A percentile compares a stretch with the other conserved stretches of the same genome.
These are phyloP conservation scores for Gossypium gossypioides DNA, from an alignment of 441 rosid species.

Conservation along the genomic window DNA sequence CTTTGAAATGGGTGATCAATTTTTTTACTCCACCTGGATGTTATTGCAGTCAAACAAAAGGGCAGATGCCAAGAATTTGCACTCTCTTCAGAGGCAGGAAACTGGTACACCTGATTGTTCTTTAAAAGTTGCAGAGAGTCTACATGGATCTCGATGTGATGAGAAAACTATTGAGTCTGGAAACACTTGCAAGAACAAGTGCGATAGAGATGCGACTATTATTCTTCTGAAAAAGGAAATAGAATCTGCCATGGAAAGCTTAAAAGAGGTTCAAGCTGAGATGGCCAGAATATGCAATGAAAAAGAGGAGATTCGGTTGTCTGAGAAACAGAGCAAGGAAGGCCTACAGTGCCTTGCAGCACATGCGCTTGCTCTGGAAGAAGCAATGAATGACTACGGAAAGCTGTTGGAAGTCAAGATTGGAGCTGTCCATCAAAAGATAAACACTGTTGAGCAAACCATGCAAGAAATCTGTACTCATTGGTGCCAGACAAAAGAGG, in stretches of 20 bases:
- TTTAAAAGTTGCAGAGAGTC: conserved; percentile 26
- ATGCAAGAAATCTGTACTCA: conserved; percentile 34
- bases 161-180: conserved; percentile 23
- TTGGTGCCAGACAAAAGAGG: conserved; percentile 56
- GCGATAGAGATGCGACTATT: conserved; percentile 48
- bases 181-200: conserved; percentile 22
- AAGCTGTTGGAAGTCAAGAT: conserved; percentile 41
- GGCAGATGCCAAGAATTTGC: conserved; percentile 17
- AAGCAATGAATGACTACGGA: conserved; percentile 39
- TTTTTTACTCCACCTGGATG: conserved; percentile 21
- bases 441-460: conserved; percentile 34
- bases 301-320: conserved; percentile 51
- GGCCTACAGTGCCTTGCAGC: conserved; percentile 39
- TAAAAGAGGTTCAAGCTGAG: conserved; percentile 66
- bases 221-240: conserved; percentile 68
- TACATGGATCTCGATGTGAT: conserved; percentile 17
- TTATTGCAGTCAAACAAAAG: conserved; percentile 45
- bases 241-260: conserved; percentile 68
- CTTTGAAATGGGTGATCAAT: conserved; percentile 17
- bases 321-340: conserved; percentile 49
- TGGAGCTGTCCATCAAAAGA: conserved; percentile 37
- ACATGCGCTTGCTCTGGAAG: conserved; percentile 46
- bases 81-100: conserved; percentile 22
- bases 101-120: conserved; percentile 24
- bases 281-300: conserved; percentile 51